These are phyloP conservation scores for Monilinia fructicola DNA, from an alignment of 2,329 filamentous ascomycete genomes.

Conservation along the genomic window DNA sequence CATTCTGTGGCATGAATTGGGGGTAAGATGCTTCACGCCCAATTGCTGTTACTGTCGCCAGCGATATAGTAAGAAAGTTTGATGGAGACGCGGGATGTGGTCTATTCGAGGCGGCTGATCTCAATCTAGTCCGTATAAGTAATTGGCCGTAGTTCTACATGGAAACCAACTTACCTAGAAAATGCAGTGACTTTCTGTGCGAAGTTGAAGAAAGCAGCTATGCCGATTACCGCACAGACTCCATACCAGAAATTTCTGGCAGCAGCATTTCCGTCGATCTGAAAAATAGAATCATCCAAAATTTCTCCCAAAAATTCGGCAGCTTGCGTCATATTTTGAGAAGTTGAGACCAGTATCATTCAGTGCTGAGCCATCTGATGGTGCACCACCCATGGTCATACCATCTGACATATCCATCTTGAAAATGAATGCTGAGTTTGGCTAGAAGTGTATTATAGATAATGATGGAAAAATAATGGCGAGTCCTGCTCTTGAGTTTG, in stretches of 20 bases:
- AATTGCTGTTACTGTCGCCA: slow-evolving; percentile 41
- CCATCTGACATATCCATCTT: slow-evolving; percentile 29
- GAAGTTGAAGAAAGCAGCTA: slow-evolving; percentile 40
- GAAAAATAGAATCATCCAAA: slow-evolving; percentile 42
- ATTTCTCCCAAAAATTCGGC: slow-evolving; percentile 41
- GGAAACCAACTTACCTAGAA: slow-evolving; percentile 32
- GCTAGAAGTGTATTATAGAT: background rate
- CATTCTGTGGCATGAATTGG: slow-evolving; percentile 37
- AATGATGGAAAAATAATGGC: background rate
- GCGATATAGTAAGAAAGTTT: slow-evolving; percentile 32
- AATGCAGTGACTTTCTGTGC: slow-evolving; percentile 33
- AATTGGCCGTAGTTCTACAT: background rate
- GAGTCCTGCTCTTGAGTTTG: background rate
- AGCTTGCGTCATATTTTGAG: slow-evolving; percentile 43
- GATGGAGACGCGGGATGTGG: slow-evolving; percentile 39
- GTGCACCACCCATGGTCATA: slow-evolving; percentile 33
- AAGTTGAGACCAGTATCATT: slow-evolving; percentile 43
- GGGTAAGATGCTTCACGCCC: slow-evolving; percentile 41
- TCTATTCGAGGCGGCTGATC: slow-evolving; percentile 40
- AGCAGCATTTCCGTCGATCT: slow-evolving; percentile 41
- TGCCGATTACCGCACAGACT: slow-evolving; percentile 40
- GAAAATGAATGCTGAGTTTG: background rate
- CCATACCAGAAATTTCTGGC: slow-evolving; percentile 45
- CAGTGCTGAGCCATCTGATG: slow-evolving; percentile 32
- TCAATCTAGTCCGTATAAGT: slow-evolving; percentile 34